A percentile compares a stretch with the other conserved stretches of the same genome.
These are phyloP conservation scores for Rosa persica DNA, from an alignment of 306 rosid species.

Conservation along the genomic window DNA sequence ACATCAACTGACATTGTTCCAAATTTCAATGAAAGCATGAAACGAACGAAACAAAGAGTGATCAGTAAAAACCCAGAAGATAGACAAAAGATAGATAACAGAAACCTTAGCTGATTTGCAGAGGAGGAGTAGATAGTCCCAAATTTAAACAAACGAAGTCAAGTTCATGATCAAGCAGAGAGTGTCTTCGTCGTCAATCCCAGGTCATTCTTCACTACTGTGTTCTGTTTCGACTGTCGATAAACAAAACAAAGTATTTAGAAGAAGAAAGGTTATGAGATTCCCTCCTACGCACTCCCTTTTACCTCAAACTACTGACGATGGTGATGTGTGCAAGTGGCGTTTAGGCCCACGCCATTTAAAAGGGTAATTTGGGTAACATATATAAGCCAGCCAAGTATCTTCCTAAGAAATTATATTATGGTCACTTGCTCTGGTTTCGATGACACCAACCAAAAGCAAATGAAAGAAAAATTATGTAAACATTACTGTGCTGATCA, in stretches of 20 bases:
- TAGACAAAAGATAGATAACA: not conserved
- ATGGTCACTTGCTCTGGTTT: no score
- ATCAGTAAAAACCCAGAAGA: not conserved
- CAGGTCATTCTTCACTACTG: not conserved
- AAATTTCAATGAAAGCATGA: not conserved
- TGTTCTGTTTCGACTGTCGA: not conserved
- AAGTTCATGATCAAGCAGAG: not conserved
- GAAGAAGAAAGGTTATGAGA: not conserved
- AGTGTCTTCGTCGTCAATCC: not conserved
- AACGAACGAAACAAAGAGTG: not conserved
- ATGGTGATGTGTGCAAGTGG: constrained; percentile 14
- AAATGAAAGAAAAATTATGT: no score
- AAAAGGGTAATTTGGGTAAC: not conserved
- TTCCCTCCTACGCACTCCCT: not conserved
- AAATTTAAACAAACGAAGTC: not conserved
- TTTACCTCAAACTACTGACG: no score
- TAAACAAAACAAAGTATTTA: not conserved
- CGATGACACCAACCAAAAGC: no score
- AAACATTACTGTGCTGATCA: no score
- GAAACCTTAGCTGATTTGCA: not conserved
- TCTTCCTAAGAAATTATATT: no score
- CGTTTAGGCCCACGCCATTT: not conserved
- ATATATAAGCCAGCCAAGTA: no score
- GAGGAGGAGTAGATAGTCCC: not conserved
- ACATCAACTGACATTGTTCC: not conserved